These are phyloP conservation scores for Macrocybe gigantea DNA, from an alignment of 768 basidiomycete genomes.

Conservation along the genomic window DNA sequence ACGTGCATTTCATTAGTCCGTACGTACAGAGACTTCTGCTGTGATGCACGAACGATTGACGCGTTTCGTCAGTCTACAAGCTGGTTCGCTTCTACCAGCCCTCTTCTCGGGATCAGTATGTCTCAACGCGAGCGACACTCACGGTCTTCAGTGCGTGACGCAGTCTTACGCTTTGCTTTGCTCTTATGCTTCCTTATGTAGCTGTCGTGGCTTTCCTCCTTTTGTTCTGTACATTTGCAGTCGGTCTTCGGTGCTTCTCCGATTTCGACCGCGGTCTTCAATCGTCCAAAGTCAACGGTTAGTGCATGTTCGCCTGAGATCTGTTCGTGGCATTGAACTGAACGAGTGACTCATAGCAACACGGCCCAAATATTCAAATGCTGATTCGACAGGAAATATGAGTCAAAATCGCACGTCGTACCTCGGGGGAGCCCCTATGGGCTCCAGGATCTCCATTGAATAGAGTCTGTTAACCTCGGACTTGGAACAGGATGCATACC, in stretches of 20 bases:
- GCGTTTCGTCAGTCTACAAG: constrained; percentile 58
- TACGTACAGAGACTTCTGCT: constrained; percentile 17
- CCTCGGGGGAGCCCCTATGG: constrained; percentile 46
- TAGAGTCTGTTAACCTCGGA: constrained; percentile 21
- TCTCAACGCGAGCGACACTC: constrained; percentile 72
- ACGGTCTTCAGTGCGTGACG: constrained; percentile 68
- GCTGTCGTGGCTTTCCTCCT: constrained; percentile 75
- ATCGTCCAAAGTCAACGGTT: constrained; percentile 69
- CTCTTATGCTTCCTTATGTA: constrained; percentile 18
- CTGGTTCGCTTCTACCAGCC: constrained; percentile 80
- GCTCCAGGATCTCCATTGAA: constrained; percentile 74
- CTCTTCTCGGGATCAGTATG: constrained; percentile 44
- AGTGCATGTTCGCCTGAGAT: constrained; percentile 28
- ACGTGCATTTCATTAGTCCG: constrained; percentile 25
- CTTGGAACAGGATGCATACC: too few species aligned
- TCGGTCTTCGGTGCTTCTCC: constrained; percentile 73
- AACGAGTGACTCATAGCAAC: constrained; percentile 34
- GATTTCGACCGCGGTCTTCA: constrained; percentile 82
- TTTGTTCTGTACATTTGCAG: constrained; percentile 64
- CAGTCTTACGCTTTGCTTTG: background rate
- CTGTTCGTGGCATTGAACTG: constrained; percentile 24
- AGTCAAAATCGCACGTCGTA: constrained; percentile 42
- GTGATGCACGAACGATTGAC: background rate
- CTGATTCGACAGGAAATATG: constrained; percentile 38
- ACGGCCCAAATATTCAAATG: constrained; percentile 37